A percentile compares a stretch with the other conserved stretches of the same genome.
Evolutionary conservation across 139 green algal species (phyloP).

Genomic region (Desmodesmus armatus): DNA sequence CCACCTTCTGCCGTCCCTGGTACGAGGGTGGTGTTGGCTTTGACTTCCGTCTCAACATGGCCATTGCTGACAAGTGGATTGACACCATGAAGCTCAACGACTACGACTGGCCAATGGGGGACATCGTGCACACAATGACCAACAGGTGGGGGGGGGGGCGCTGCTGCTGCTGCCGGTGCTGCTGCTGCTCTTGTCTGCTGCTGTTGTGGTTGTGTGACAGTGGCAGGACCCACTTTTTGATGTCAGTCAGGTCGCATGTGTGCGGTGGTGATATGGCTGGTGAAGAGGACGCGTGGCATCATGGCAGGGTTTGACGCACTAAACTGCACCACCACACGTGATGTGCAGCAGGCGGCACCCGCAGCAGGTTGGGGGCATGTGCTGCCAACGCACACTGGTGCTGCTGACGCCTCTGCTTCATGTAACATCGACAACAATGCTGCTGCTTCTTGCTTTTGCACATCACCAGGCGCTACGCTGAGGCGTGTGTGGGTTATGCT

Average conservation of each 20-base stretch:
- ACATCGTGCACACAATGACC: conserved; percentile 94
- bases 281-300: background rate
- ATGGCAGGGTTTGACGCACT: background rate
- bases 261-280: too few relatives aligned
- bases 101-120: conserved; percentile 94
- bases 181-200: background rate
- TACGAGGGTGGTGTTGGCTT: conserved; percentile 96
- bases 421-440: too few relatives aligned
- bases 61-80: conserved; percentile 99
- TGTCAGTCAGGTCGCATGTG: too few relatives aligned
- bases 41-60: conserved; percentile 99
- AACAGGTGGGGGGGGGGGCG: conserved; percentile 77
- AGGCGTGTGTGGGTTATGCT: conserved; percentile 95
- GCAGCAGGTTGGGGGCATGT: too few relatives aligned
- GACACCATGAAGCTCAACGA: conserved; percentile 84
- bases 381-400: background rate
- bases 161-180: too few relatives aligned
- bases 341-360: too few relatives aligned
- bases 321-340: too few relatives aligned
- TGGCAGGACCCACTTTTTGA: too few relatives aligned
- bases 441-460: too few relatives aligned
- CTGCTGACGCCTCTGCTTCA: background rate
- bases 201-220: background rate
- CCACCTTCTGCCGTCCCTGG: conserved; percentile 91
- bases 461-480: conserved; percentile 85